Evolutionary conservation across 345 rosid species (phyloP), one percentile per base, ranked within the genome.

Genomic region (Noccaea caerulescens): DNA sequence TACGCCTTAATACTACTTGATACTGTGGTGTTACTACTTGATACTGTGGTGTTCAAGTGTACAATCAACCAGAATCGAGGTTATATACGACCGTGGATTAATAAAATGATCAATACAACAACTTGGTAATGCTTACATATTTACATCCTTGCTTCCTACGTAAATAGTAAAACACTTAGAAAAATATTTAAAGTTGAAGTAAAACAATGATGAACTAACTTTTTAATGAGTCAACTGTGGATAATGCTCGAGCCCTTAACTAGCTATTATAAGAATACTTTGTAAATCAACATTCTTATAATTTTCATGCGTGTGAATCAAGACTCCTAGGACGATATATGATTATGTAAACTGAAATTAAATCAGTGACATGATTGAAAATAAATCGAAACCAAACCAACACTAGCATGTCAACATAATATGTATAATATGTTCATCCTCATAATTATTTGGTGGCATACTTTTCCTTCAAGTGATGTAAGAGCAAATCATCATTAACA

Each of bases 401-500:
- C 72, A 73, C 54, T 70, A 54, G 57, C 76, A 55, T 72, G 69
- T 49, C 49, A 9, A 36, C 56, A 46, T 20, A 13, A 30, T 45
- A 38, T 63, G 64, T 46, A 14, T 20, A 20, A 36, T 46, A 57
- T 57, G 25, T 4, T 20, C 54, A 59, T 74, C 41, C 38, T 23
- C 53, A 53, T 52, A 52, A 74, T 74, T 62, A 74, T 59, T 16
- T 43, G 33, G 62, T 42, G 68, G 68, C 14, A 39, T 58, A 42
- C 54, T 58, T 73, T 73, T 66, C 14, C 34, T 66, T 13, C 34
- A 74, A 74, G 77, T 66, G 55, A 74, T 67, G 46, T 51, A 67
- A 59, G 61, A 42, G 13, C 54, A 33, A 14, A 66, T 59, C 23
- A 66, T 59, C 23, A 67, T 58, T 58, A 7, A 50, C 46, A 45